phyloP scores from a whole-genome alignment of 2,329 filamentous ascomycete genomes.

The Monilinia laxa region DNA sequence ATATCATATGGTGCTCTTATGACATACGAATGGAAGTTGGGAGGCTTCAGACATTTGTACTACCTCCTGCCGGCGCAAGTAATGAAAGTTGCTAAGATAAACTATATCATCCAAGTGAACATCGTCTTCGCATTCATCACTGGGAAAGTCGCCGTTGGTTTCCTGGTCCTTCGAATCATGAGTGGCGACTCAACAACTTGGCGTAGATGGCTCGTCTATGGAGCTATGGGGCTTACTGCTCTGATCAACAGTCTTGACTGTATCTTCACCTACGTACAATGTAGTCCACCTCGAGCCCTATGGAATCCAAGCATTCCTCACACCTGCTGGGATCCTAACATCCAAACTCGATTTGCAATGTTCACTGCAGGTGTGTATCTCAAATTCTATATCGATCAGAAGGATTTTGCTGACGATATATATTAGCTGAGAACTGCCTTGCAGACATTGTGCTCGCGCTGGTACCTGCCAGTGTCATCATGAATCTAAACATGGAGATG shows the following conservation, averaged over 20 bases:
- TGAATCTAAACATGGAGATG: slow-evolving; percentile 18
- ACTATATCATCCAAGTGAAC: slow-evolving; percentile 10
- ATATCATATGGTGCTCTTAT: slow-evolving; percentile 13
- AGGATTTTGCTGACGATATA: background rate
- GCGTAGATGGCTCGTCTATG: slow-evolving; percentile 19
- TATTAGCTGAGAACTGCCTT: slow-evolving; percentile 17
- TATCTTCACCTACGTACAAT: slow-evolving; percentile 20
- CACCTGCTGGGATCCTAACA: slow-evolving; percentile 15
- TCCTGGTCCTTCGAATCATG: slow-evolving; percentile 21
- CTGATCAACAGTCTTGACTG: slow-evolving; percentile 7
- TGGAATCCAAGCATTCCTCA: slow-evolving; percentile 13
- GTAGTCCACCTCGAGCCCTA: slow-evolving; percentile 11
- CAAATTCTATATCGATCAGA: too few species aligned
- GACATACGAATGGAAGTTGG: slow-evolving; percentile 14
- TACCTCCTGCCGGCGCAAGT: slow-evolving; percentile 3
- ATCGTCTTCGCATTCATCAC: slow-evolving; percentile 14
- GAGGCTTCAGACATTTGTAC: slow-evolving; percentile 21
- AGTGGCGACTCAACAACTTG: slow-evolving; percentile 14
- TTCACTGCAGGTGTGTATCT: slow-evolving; percentile 17
- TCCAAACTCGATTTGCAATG: slow-evolving; percentile 18
- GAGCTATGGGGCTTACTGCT: slow-evolving; percentile 2
- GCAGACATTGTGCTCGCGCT: slow-evolving; percentile 22
- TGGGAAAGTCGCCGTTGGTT: slow-evolving; percentile 19
- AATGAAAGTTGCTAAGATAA: slow-evolving; percentile 8
- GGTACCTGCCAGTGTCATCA: slow-evolving; percentile 19